These are phyloP conservation scores for Drechslera avenae DNA, from an alignment of 2,329 filamentous ascomycete genomes.

Conservation along the genomic window DNA sequence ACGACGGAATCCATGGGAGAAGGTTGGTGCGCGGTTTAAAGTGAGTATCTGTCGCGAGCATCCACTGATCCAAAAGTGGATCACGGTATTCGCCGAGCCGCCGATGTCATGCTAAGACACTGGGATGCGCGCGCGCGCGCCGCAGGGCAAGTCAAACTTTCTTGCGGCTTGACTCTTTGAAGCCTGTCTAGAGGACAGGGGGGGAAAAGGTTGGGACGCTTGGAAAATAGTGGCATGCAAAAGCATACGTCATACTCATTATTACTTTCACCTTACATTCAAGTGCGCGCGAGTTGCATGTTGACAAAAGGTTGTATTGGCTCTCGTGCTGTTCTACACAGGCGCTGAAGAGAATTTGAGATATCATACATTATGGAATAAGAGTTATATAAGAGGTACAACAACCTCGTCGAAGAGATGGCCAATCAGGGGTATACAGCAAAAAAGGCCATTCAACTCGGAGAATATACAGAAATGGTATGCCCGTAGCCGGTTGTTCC, in stretches of 20 bases:
- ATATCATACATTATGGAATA: constrained; percentile 52
- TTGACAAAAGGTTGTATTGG: constrained; percentile 42
- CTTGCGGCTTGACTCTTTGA: too few relatives aligned
- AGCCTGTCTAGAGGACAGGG: too few relatives aligned
- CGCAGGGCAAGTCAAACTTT: not conserved
- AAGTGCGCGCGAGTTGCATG: not conserved
- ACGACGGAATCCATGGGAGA: constrained; percentile 27
- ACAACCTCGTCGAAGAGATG: constrained; percentile 42
- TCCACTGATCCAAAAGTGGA: constrained; percentile 17
- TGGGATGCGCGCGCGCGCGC: constrained; percentile 21
- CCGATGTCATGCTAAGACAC: constrained; percentile 25
- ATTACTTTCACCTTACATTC: not conserved
- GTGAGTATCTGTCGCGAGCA: constrained; percentile 13
- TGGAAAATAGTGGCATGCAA: not conserved
- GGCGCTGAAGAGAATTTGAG: constrained; percentile 32
- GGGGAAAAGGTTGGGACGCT: too few relatives aligned
- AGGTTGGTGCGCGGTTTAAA: constrained; percentile 14
- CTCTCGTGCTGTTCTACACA: constrained; percentile 41
- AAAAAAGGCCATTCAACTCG: constrained; percentile 33
- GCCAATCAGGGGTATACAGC: constrained; percentile 30
- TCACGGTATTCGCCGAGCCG: constrained; percentile 28
- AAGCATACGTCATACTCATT: not conserved
- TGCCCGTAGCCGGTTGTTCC: constrained; percentile 21
- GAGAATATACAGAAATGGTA: constrained; percentile 46
- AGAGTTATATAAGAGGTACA: constrained; percentile 49